Evolutionary conservation across 208 protist genomes (phyloP).

Genomic region (Trypanosoma boissoni): DNA sequence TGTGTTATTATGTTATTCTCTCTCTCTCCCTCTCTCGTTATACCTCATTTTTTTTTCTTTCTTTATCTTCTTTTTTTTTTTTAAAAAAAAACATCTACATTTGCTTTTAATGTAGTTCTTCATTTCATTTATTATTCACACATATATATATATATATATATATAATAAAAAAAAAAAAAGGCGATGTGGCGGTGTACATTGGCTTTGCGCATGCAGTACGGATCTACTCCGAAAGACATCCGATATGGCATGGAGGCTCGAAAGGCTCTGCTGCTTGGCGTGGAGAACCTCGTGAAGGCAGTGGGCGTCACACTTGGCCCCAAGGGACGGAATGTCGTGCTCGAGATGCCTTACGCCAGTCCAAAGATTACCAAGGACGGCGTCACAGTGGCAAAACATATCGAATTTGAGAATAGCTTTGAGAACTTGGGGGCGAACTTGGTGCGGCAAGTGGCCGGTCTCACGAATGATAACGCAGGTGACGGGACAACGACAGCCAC

Average conservation of each 20-base stretch:
- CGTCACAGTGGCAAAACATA: conserved; percentile 99
- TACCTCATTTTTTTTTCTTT: neutral
- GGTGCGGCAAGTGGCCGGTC: conserved; percentile 93
- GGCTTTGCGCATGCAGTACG: conserved; percentile 58
- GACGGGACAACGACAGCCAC: conserved; percentile 99
- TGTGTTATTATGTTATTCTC: neutral
- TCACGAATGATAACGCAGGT: conserved; percentile 98
- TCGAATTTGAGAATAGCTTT: conserved; percentile 98
- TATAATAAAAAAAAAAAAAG: conserved; percentile 1
- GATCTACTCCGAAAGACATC: conserved; percentile 95
- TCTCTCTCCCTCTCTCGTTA: neutral
- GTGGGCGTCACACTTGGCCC: conserved; percentile 98
- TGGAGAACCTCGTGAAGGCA: conserved; percentile 96
- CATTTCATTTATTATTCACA: neutral
- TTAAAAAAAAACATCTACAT: conserved; percentile 1
- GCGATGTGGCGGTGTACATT: conserved; percentile 44
- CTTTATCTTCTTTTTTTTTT: conserved; percentile 1
- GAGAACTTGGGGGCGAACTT: conserved; percentile 99
- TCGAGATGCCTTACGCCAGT: conserved; percentile 97
- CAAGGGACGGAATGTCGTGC: conserved; percentile 98
- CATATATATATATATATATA: conserved; percentile 1
- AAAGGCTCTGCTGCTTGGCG: conserved; percentile 91
- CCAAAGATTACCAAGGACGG: conserved; percentile 99
- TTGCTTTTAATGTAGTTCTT: neutral
- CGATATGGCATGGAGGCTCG: conserved; percentile 95